Percentiles rank a stretch among this genome's conserved stretches.
These are phyloP conservation scores for Westerdykella aurantiaca DNA, from an alignment of 2,329 filamentous ascomycete species.

Conservation along the genomic window DNA sequence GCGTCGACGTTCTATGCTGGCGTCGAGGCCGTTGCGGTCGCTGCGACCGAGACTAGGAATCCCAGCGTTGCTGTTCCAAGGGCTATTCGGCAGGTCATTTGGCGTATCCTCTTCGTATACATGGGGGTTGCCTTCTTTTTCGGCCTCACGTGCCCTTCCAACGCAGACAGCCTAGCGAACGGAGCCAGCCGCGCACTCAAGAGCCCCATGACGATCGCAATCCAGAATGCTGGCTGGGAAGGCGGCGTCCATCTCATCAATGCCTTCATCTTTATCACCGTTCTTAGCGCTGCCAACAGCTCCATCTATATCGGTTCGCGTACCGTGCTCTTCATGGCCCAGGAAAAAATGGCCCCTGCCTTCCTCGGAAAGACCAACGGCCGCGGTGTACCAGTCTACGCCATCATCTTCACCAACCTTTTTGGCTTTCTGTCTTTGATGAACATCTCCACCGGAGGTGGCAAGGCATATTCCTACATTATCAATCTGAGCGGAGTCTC, in stretches of 20 bases:
- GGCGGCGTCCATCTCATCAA: constrained; percentile 72
- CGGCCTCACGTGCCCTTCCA: constrained; percentile 64
- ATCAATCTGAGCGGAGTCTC: constrained; percentile 65
- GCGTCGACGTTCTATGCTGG: constrained; percentile 39
- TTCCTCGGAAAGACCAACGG: constrained; percentile 64
- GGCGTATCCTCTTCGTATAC: constrained; percentile 42
- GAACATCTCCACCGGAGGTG: constrained; percentile 63
- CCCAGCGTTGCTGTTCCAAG: constrained; percentile 43
- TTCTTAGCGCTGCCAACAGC: constrained; percentile 55
- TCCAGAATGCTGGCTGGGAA: constrained; percentile 68
- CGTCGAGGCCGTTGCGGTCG: constrained; percentile 33
- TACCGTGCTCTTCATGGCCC: constrained; percentile 70
- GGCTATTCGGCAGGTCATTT: constrained; percentile 44
- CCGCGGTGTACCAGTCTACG: constrained; percentile 54
- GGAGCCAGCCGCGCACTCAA: constrained; percentile 58
- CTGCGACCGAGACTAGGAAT: constrained; percentile 37
- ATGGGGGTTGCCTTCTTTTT: constrained; percentile 41
- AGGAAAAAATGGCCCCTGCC: constrained; percentile 63
- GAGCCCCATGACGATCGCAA: constrained; percentile 44
- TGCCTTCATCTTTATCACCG: constrained; percentile 57
- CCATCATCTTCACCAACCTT: constrained; percentile 63
- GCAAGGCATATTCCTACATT: constrained; percentile 62
- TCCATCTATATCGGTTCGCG: constrained; percentile 73
- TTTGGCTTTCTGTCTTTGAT: constrained; percentile 70
- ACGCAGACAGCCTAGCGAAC: constrained; percentile 58